Evolutionary conservation across 306 rosid genomes (phyloP), one percentile per base, ranked within the genome.

Genomic region (Pterocarpus santalinus): DNA sequence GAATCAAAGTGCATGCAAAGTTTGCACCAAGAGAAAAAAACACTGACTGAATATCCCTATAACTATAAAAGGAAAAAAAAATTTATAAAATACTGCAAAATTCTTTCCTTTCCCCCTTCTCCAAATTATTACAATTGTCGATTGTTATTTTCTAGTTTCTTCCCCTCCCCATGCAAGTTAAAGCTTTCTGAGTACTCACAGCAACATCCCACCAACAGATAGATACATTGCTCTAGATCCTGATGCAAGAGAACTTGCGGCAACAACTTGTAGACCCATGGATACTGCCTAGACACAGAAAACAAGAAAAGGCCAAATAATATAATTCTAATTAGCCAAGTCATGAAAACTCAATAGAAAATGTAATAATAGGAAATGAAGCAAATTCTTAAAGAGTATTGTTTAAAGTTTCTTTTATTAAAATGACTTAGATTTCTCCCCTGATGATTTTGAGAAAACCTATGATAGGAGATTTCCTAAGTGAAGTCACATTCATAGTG

Each of bases 201-300:
- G 82, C 71, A 91, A 88, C 88, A 91, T 90, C 88, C 97, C 93
- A 71, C 97, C 97, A 47, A 88, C 89, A 11, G 97, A 90, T 43
- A 93, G 88, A 80, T 85, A 90, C 88, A 86, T 73, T 38, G 91
- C 77, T 76, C 81, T 90, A 72, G 85, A 81, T 57, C 89, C 88
- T 36, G 97, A 80, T 65, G 82, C 80, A 44, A 71, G 83, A 41
- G 93, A 86, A 79, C 92, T 90, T 44, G 92, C 91, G 72, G 89
- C 97, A 75, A 83, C 62, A 69, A 83, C 91, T 87, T 93, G 94
- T 38, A 93, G 85, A 80, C 85, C 90, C 93, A 91, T 77, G 6
- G 97, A 55, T 80, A 83, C 79, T 12, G 72, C 97, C 97, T 93
- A 90, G 28, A 84, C 72, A 81, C 41, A 84, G 69, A 81, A 76